Evolutionary conservation across 1,284 basidiomycete genomes (phyloP), one percentile per base, ranked within the genome.

Genomic region (Pseudozyma thailandica): DNA sequence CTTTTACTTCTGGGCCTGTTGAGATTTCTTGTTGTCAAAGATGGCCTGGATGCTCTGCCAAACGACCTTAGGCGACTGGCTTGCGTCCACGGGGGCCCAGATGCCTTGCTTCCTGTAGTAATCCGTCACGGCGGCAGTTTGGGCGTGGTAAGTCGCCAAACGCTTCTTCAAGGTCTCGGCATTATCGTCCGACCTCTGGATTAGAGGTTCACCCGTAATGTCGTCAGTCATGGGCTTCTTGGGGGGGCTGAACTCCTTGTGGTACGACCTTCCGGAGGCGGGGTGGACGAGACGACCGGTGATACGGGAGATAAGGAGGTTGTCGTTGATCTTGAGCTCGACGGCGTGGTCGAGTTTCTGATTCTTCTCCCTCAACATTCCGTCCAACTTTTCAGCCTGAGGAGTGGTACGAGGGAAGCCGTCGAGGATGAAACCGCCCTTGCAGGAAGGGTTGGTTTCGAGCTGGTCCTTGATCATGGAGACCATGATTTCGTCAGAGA

Each of bases 331-430:
- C 83, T 90, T 87, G 65, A 98, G 89, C 84, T 98, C 91, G 46
- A 98, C 88, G 59, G 93, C 94, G 55, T 90, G 90, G 86, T 98
- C 91, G 46, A 98, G 88, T 53, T 83, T 78, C 86, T 97, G 93
- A 78, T 91, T 89, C 82, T 92, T 90, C 15, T 82, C 84, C 20
- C 86, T 82, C 47, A 98, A 89, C 95, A 98, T 98, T 70, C 86
- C 85, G 84, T 97, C 95, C 68, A 98, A 89, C 85, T 97, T 98
- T 85, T 94, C 89, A 6, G 95, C 96, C 83, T 98, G 96, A n/a
- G 92, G 90, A 38, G 97, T 93, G 15, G 95, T 98, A 48, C 96
- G 91, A 31, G 95, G 95, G 89, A 98, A 98, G 20, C 95, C 95
- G 82, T 98, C 95, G 47, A 98, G 88, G 70, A 98, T 96, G 85